Evolutionary conservation across 2,329 filamentous ascomycete species (phyloP).

Genomic region (Graphiopsis chlorocephala): DNA sequence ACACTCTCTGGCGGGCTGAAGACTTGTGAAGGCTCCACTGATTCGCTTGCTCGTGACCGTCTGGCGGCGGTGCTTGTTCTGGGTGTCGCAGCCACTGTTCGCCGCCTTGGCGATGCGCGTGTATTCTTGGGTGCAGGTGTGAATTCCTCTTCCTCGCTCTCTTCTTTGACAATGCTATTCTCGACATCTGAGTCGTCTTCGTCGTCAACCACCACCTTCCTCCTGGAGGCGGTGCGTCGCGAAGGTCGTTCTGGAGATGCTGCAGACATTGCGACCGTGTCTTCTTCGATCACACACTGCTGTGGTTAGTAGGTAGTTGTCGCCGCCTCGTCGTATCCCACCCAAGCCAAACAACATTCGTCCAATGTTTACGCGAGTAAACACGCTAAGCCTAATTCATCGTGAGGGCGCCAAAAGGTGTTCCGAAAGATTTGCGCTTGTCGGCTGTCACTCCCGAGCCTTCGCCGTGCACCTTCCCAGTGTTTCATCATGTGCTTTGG

Average conservation of each 20-base stretch:
- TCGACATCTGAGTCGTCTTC: slow-evolving; percentile 59
- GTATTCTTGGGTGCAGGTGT: slow-evolving; percentile 66
- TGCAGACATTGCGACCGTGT: slow-evolving; percentile 23
- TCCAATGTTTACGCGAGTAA: slow-evolving; percentile 9
- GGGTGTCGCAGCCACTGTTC: slow-evolving; percentile 49
- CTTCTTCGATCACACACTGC: not conserved
- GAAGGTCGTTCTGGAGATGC: slow-evolving; percentile 52
- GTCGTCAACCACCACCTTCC: slow-evolving; percentile 68
- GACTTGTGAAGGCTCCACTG: slow-evolving; percentile 59
- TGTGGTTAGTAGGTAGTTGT: slow-evolving; percentile 1
- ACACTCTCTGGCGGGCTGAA: slow-evolving; percentile 57
- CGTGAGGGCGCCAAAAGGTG: not conserved
- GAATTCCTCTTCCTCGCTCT: slow-evolving; percentile 68
- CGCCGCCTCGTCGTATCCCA: not conserved
- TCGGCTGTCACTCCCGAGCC: not conserved
- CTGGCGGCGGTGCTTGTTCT: slow-evolving; percentile 39
- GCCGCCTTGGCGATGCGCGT: slow-evolving; percentile 57
- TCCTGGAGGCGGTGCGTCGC: slow-evolving; percentile 61
- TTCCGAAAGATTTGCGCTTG: not conserved
- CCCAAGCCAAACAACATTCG: not conserved
- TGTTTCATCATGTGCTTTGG: not conserved
- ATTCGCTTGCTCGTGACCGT: slow-evolving; percentile 47
- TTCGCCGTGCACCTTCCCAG: not conserved
- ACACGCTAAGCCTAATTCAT: slow-evolving; percentile 8
- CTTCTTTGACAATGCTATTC: slow-evolving; percentile 55